Percentiles rank a stretch among this genome's conserved stretches.
Conservation (phyloP, 495 filamentous ascomycete species). For the Trichoderma parareesei region DNA sequence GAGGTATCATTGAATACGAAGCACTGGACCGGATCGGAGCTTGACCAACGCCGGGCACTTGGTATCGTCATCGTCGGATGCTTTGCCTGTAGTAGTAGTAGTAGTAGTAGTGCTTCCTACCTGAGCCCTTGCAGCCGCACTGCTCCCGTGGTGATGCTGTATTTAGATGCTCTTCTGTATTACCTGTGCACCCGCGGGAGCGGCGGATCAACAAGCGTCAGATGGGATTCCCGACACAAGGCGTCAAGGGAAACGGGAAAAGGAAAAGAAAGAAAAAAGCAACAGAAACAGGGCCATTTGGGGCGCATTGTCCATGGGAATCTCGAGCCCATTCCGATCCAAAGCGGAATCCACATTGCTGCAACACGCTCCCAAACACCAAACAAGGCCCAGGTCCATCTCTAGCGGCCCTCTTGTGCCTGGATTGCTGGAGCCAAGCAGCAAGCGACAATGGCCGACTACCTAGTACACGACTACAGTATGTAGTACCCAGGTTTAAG, state of each 20-base stretch:
- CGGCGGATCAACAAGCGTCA: background rate
- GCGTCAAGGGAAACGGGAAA: background rate
- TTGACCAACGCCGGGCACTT: too few species aligned
- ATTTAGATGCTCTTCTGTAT: background rate
- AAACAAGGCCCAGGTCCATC: too few species aligned
- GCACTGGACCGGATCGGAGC: too few species aligned
- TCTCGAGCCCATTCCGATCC: background rate
- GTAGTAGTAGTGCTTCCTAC: background rate
- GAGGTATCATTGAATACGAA: too few species aligned
- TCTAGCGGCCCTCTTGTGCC: too few species aligned
- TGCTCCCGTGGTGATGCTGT: background rate
- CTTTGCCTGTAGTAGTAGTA: too few species aligned
- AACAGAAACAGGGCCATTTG: too few species aligned
- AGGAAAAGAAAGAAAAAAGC: background rate
- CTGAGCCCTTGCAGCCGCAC: background rate
- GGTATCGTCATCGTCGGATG: too few species aligned
- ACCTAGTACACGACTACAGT: too few species aligned
- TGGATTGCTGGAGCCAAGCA: too few species aligned
- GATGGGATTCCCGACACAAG: background rate
- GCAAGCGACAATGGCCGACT: too few species aligned
- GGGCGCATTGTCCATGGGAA: background rate
- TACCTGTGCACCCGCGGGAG: background rate
- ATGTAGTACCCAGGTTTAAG: too few species aligned
- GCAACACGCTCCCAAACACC: background rate
- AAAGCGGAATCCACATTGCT: background rate